Evolutionary conservation across 306 rosid genomes (phyloP), one percentile per base, ranked within the genome.

Genomic region (Prunus davidiana): DNA sequence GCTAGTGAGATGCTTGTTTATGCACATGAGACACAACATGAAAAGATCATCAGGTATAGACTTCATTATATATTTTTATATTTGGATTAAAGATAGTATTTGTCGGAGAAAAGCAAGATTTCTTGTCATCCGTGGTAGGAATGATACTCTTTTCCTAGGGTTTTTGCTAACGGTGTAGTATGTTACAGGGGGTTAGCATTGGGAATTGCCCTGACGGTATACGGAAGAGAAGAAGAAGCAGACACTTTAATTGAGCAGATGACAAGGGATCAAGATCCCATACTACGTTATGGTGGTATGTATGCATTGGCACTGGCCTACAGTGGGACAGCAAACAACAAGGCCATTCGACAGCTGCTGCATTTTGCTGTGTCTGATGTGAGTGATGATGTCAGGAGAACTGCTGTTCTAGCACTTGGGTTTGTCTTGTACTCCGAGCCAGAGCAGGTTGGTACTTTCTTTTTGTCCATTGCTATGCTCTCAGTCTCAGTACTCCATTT

Each of bases 281-380:
- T 95, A 45, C 74, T 95, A 76, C 97, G 97, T 46, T 95, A 92
- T 79, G 98, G 98, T 80, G 98, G 97, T 64, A 89, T 92, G 98
- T 90, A 95, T 78, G 98, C 98, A 1, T 84, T 95, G 84, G 98
- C 98, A 73, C 80, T 95, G 89, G 97, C 98, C 46, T 95, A 95
- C 49, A 78, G 96, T 6, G 98, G 98, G 73, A 95, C 97, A 14
- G 98, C 97, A 77, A 95, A 95, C 87, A 95, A 95, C 79, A 95
- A 95, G 82, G 98, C 98, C 69, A 95, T 95, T 75, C 89, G 96
- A 20, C 92, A 92, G 82, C 82, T 95, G 76, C 96, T 95, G 57
- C 98, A 95, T 81, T 95, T 95, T 88, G 97, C 98, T 49, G 96
- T 95, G 47, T 95, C 97, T 34, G 98, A 95, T 83, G 97, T 95